phyloP scores from a whole-genome alignment of 805 yeast genomes.

The Lachancea sp. region DNA sequence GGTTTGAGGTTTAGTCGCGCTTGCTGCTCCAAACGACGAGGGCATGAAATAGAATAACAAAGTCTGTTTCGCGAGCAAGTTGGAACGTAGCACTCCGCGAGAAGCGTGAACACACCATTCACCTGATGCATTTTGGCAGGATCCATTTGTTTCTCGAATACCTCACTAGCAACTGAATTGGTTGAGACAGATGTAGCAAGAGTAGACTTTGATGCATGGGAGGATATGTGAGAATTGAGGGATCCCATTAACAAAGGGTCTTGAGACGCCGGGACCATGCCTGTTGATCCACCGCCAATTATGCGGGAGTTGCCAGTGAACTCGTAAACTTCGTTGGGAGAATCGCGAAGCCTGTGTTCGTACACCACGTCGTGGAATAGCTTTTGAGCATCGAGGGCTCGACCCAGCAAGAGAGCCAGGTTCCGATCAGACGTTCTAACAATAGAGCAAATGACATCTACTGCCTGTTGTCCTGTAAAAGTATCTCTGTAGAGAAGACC shows the following conservation, averaged over 20 bases:
- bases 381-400: conserved; percentile 91
- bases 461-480: conserved; percentile 90
- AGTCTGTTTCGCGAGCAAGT: conserved; percentile 84
- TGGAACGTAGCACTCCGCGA: conserved; percentile 94
- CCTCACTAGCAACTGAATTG: conserved; percentile 19
- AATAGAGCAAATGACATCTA: conserved; percentile 79
- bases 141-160: conserved; percentile 13
- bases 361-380: conserved; percentile 93
- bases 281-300: conserved; percentile 24
- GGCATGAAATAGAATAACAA: conserved; percentile 95
- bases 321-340: conserved; percentile 80
- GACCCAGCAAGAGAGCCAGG: conserved; percentile 78
- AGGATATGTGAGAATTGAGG: conserved; percentile 13
- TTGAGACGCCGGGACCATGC: conserved; percentile 21
- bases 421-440: conserved; percentile 88
- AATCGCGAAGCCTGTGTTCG: conserved; percentile 87
- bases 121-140: conserved; percentile 37
- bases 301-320: conserved; percentile 45
- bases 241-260: conserved; percentile 26
- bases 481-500: conserved; percentile 89
- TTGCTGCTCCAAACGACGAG: conserved; percentile 91
- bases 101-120: conserved; percentile 86
- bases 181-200: conserved; percentile 9
- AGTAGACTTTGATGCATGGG: conserved; percentile 8
- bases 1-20: conserved; percentile 85